phyloP scores from a whole-genome alignment of 2,329 filamentous ascomycete genomes.

The Aspergillus ochraceus region DNA sequence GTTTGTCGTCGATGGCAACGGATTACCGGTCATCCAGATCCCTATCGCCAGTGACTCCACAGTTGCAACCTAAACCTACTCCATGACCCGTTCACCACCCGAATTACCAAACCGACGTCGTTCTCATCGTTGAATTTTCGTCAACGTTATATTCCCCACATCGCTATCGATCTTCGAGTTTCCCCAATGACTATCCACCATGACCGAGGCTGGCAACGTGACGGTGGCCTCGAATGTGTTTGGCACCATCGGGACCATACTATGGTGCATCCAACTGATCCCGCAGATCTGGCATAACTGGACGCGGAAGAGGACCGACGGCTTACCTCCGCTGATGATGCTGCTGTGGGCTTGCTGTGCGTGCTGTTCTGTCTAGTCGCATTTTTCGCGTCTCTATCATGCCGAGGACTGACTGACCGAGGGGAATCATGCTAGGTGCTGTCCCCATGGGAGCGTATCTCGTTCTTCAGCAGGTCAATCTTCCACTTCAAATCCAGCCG shows the following conservation, averaged over 20 bases:
- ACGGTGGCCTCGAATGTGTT: slow-evolving; percentile 39
- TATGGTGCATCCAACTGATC: slow-evolving; percentile 43
- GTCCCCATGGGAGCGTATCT: slow-evolving; percentile 55
- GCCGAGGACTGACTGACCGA: background rate
- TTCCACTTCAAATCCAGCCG: slow-evolving; percentile 56
- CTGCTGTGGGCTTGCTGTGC: slow-evolving; percentile 61
- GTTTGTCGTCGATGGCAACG: background rate
- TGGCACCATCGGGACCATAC: slow-evolving; percentile 42
- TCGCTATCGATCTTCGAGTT: background rate
- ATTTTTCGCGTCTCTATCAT: background rate
- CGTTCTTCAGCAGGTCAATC: slow-evolving; percentile 56
- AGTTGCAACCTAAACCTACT: background rate
- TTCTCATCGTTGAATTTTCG: background rate
- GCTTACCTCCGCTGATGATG: slow-evolving; percentile 61
- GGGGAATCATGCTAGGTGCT: slow-evolving; percentile 26
- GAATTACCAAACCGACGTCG: too few relatives aligned
- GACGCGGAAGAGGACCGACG: slow-evolving; percentile 61
- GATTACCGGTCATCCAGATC: background rate
- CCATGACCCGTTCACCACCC: background rate
- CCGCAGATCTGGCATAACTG: slow-evolving; percentile 63
- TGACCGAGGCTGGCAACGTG: background rate
- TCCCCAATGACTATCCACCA: background rate
- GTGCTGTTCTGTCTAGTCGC: slow-evolving; percentile 5
- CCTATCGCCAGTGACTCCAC: background rate
- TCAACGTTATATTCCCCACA: background rate